Conservation (phyloP, 129 eudicot genomes). For the Pulicaria dysenterica region DNA sequence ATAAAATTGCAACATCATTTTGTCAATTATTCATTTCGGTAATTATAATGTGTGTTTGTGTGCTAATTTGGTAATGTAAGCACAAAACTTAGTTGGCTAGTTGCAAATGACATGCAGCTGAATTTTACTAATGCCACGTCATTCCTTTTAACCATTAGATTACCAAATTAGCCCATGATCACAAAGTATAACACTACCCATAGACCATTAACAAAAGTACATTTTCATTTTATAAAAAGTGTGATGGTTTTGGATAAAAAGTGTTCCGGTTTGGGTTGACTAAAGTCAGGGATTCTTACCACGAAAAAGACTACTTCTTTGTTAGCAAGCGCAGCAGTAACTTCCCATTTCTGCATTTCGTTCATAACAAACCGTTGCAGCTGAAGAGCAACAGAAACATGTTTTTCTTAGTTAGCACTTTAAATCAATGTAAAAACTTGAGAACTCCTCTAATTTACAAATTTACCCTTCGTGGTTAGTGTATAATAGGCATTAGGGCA, state of each 20-base stretch:
- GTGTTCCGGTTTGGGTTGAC: background rate
- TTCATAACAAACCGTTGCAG: slow-evolving; percentile 61
- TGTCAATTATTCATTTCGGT: no score
- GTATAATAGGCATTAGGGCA: background rate
- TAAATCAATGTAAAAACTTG: slow-evolving; percentile 1
- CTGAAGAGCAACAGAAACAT: slow-evolving; percentile 37
- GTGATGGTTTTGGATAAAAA: background rate
- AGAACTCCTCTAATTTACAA: background rate
- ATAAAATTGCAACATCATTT: no score
- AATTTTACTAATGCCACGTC: no score
- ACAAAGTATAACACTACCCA: no score
- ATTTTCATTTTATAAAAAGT: background rate
- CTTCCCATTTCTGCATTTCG: slow-evolving; percentile 58
- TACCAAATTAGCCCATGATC: no score
- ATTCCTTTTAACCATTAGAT: no score
- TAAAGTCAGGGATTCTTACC: slow-evolving; percentile 42
- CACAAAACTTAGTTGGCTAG: no score
- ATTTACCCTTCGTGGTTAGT: slow-evolving; percentile 3
- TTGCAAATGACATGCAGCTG: no score
- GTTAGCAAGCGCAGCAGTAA: slow-evolving; percentile 63
- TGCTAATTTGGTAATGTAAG: no score
- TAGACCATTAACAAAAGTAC: no score
- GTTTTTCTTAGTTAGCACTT: background rate
- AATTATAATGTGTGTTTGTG: no score
- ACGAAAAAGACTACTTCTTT: slow-evolving; percentile 77